These are phyloP conservation scores for Russula ochroleuca DNA, from an alignment of 768 basidiomycete genomes.

Conservation along the genomic window DNA sequence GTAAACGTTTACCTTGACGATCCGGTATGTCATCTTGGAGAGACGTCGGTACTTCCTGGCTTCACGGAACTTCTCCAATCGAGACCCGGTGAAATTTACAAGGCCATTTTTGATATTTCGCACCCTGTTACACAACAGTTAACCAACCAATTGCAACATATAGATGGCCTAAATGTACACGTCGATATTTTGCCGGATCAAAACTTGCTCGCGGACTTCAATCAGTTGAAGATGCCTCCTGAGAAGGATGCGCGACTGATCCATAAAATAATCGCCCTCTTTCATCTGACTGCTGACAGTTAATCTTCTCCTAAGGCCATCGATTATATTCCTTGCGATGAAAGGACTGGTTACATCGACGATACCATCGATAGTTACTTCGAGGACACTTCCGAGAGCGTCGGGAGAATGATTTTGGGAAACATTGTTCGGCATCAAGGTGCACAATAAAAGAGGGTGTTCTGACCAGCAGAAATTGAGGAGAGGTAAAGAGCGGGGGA, in stretches of 20 bases:
- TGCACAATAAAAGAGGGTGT: too few relatives aligned
- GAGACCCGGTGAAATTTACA: not conserved
- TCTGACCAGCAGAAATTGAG: slow-evolving; percentile 4
- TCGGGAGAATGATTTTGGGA: not conserved
- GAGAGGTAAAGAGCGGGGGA: not conserved
- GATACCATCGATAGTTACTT: not conserved
- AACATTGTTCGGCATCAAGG: not conserved
- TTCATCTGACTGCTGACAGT: not conserved
- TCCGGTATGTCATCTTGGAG: not conserved
- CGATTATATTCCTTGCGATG: not conserved
- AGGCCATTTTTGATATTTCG: not conserved
- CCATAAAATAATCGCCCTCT: not conserved
- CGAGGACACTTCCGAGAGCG: too few relatives aligned
- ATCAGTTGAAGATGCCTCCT: not conserved
- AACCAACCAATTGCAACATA: not conserved
- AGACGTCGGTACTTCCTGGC: not conserved
- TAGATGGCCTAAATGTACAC: not conserved
- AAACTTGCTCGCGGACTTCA: too few relatives aligned
- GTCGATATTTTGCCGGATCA: too few relatives aligned
- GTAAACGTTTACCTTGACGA: not conserved
- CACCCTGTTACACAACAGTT: not conserved
- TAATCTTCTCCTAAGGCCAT: not conserved
- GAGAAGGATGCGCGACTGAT: not conserved
- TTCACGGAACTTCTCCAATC: rapidly evolving
- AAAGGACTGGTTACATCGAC: not conserved